A percentile compares a stretch with the other conserved stretches of the same genome.
These are phyloP conservation scores for Aspergillus tanneri DNA, from an alignment of 2,329 filamentous ascomycete genomes.

Conservation along the genomic window DNA sequence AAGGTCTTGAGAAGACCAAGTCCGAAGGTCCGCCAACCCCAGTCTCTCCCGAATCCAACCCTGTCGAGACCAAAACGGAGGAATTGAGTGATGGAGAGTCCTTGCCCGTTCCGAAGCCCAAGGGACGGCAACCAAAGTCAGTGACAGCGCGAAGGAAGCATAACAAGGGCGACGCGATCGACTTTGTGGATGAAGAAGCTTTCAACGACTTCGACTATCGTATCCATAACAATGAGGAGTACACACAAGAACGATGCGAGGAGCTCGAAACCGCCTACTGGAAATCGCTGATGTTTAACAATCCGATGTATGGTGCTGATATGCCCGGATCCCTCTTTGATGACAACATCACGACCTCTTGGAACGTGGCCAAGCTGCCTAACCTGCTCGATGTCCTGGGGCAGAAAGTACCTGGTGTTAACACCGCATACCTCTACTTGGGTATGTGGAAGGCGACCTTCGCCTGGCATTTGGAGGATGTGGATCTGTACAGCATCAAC, in stretches of 20 bases:
- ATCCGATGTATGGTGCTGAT: conserved; percentile 92
- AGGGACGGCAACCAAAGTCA: conserved; percentile 64
- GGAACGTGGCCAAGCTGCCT: conserved; percentile 93
- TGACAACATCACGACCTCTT: conserved; percentile 69
- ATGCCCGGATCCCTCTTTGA: conserved; percentile 94
- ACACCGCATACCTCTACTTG: conserved; percentile 94
- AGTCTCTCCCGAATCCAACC: conserved; percentile 55
- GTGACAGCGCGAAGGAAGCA: conserved; percentile 85
- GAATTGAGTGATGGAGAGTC: conserved; percentile 46
- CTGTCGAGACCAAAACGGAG: conserved; percentile 57
- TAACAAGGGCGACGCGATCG: conserved; percentile 73
- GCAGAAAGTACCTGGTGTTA: conserved; percentile 94
- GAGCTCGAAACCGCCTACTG: conserved; percentile 94
- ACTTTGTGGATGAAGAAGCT: conserved; percentile 81
- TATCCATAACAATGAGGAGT: conserved; percentile 79
- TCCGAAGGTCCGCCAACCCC: conserved; percentile 54
- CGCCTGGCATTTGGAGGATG: conserved; percentile 97
- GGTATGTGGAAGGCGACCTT: conserved; percentile 99
- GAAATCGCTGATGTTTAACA: conserved; percentile 94
- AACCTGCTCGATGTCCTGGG: conserved; percentile 92
- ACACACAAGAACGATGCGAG: conserved; percentile 85
- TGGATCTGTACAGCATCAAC: conserved; percentile 99
- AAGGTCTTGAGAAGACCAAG: conserved; percentile 39
- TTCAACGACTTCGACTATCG: conserved; percentile 91
- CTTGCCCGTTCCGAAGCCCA: conserved; percentile 43